These are phyloP conservation scores for Penicillium chermesinum DNA, from an alignment of 495 filamentous ascomycete species.

Conservation along the genomic window DNA sequence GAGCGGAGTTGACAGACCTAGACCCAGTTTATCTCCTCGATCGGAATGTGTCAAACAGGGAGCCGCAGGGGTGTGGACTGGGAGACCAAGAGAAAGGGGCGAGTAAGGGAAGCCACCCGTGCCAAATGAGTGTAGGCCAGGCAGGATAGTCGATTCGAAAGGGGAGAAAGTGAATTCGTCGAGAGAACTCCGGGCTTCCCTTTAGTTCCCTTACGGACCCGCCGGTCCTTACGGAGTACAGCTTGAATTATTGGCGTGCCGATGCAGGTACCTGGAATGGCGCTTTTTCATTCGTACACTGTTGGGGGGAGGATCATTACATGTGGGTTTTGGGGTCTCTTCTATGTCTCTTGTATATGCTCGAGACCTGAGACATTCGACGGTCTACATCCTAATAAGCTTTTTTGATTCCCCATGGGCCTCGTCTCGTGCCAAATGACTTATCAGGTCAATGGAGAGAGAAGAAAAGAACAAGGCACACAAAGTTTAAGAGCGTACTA, in stretches of 20 bases:
- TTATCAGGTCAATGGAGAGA: conserved; percentile 1
- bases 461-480: neutral
- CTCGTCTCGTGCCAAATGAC: conserved; percentile 11
- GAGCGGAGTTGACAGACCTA: conserved; percentile 8
- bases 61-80: conserved; percentile 2
- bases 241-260: neutral
- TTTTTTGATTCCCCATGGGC: neutral
- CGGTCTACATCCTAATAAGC: neutral
- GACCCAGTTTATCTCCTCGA: conserved; percentile 11
- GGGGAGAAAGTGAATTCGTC: conserved; percentile 16
- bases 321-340: no score
- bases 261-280: neutral
- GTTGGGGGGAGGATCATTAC: no score
- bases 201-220: conserved; percentile 10
- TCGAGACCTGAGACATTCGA: no score
- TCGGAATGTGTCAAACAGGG: conserved; percentile 20
- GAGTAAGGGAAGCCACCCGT: conserved; percentile 5
- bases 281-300: neutral
- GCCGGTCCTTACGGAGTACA: conserved; percentile 5
- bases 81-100: conserved; percentile 4
- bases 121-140: conserved; percentile 29
- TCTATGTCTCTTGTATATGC: no score
- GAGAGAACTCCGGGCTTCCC: conserved; percentile 17
- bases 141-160: conserved; percentile 5
- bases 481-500: neutral